A percentile compares a stretch with the other conserved stretches of the same genome.
Evolutionary conservation across 2,329 filamentous ascomycete genomes (phyloP).

Genomic region (Gnomoniopsis smithogilvyi): DNA sequence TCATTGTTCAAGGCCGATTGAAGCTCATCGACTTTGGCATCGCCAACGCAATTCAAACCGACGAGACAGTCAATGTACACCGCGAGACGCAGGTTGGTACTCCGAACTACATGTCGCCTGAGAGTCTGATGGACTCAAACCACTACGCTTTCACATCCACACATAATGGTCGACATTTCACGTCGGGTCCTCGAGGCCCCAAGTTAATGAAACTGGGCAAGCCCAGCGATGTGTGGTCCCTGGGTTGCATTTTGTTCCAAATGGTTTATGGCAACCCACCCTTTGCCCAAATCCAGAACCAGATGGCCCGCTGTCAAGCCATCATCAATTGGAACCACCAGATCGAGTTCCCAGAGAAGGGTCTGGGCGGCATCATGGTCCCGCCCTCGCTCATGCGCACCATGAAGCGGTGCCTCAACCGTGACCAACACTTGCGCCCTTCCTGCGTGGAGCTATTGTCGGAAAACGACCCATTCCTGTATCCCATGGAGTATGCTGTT

Average conservation of each 20-base stretch:
- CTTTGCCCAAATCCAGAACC: slow-evolving; percentile 87
- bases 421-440: slow-evolving; percentile 60
- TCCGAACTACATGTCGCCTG: slow-evolving; percentile 98
- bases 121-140: slow-evolving; percentile 87
- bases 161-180: slow-evolving; percentile 34
- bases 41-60: slow-evolving; percentile 91
- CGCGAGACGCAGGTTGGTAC: slow-evolving; percentile 94
- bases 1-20: slow-evolving; percentile 82
- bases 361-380: slow-evolving; percentile 62
- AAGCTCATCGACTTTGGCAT: slow-evolving; percentile 99
- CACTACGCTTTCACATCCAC: slow-evolving; percentile 36
- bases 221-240: slow-evolving; percentile 90
- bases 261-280: slow-evolving; percentile 98
- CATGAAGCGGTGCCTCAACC: slow-evolving; percentile 59
- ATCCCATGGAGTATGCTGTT: slow-evolving; percentile 52
- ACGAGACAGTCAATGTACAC: slow-evolving; percentile 96
- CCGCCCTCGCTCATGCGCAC: slow-evolving; percentile 58
- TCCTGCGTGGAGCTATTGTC: slow-evolving; percentile 61
- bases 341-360: slow-evolving; percentile 69
- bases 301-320: slow-evolving; percentile 80
- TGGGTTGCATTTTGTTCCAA: slow-evolving; percentile 96
- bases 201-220: slow-evolving; percentile 96
- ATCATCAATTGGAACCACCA: slow-evolving; percentile 76
- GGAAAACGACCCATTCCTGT: slow-evolving; percentile 59
- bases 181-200: slow-evolving; percentile 36